Percentiles rank a stretch among this genome's conserved stretches.
These are phyloP conservation scores for Pelargonium cotyledonis DNA, from an alignment of 441 rosid species.

Conservation along the genomic window DNA sequence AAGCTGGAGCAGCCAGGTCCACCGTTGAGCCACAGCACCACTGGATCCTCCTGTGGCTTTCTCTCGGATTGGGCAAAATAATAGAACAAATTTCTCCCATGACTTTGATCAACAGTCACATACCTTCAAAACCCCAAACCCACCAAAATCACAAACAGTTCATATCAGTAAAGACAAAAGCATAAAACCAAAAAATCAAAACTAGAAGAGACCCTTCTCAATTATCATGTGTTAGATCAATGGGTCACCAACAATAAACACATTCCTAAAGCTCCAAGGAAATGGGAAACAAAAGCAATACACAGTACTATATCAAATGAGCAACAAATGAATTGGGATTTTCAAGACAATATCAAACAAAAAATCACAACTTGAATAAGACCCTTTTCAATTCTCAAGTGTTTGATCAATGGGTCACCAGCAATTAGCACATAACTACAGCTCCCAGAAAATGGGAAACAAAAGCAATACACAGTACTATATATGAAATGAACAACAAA, in stretches of 20 bases:
- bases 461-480: not conserved
- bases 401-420: not conserved
- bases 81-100: constrained; percentile 48
- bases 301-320: too few species aligned
- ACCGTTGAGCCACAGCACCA: constrained; percentile 69
- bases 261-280: too few species aligned
- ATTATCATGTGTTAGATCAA: not conserved
- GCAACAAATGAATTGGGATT: too few species aligned
- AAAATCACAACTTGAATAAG: not conserved
- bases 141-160: not conserved
- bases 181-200: not conserved
- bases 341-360: too few species aligned
- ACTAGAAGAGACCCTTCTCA: not conserved
- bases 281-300: too few species aligned
- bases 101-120: constrained; percentile 46
- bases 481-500: not conserved
- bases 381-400: not conserved
- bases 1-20: constrained; percentile 75
- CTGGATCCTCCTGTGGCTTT: constrained; percentile 44
- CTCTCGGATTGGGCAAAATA: constrained; percentile 53
- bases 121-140: constrained; percentile 36
- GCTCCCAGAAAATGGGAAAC: not conserved
- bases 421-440: not conserved
- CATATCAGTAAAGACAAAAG: not conserved
- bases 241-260: not conserved